Evolutionary conservation across 768 basidiomycete genomes (phyloP).

Genomic region (Suillus weaverae): DNA sequence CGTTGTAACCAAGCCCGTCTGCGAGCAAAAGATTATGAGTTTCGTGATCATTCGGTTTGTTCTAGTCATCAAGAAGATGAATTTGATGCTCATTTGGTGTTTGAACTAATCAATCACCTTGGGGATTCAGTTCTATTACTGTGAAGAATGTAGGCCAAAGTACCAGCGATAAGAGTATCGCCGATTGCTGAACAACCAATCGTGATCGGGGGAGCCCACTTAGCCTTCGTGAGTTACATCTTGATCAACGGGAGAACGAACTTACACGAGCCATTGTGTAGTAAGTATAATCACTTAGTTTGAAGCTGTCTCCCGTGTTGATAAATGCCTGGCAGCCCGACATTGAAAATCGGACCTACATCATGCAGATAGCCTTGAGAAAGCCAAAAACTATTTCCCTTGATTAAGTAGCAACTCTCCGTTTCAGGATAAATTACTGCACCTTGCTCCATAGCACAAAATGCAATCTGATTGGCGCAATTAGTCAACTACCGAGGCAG

Average conservation of each 20-base stretch:
- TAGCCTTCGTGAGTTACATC: background rate
- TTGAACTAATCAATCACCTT: conserved; percentile 13
- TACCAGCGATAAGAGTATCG: conserved; percentile 25
- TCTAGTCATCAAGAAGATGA: conserved; percentile 5
- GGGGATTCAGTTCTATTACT: conserved; percentile 6
- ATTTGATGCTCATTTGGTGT: background rate
- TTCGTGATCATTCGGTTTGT: conserved; percentile 18
- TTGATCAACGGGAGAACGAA: background rate
- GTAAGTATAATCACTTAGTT: background rate
- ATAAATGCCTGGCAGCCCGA: background rate
- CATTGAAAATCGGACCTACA: background rate
- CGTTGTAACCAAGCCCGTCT: conserved; percentile 31
- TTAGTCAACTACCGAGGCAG: background rate
- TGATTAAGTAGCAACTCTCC: background rate
- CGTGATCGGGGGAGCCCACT: conserved; percentile 27
- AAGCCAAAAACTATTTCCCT: background rate
- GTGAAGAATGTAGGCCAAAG: conserved; percentile 17
- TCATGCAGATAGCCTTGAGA: background rate
- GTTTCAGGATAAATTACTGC: background rate
- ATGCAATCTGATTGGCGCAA: background rate
- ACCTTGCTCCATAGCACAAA: background rate
- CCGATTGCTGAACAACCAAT: conserved; percentile 22
- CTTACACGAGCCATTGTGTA: background rate
- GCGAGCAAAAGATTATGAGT: conserved; percentile 22
- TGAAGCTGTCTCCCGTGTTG: background rate